A percentile compares a stretch with the other conserved stretches of the same genome.
These are phyloP conservation scores for Patellifolia procumbens DNA, from an alignment of 179 eudicot species.

Conservation along the genomic window DNA sequence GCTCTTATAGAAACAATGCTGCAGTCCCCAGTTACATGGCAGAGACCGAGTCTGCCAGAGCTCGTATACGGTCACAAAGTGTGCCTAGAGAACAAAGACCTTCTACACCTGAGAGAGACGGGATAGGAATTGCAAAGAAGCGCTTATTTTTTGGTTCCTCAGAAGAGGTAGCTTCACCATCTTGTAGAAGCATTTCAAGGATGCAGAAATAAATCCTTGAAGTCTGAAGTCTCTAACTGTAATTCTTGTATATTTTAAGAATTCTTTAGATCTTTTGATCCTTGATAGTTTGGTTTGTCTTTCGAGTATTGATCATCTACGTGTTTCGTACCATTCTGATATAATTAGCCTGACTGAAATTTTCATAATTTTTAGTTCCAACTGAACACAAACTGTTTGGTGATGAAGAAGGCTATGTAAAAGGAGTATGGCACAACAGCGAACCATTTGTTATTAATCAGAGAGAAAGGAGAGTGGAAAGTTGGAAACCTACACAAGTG, in stretches of 20 bases:
- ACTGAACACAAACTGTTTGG: too few species aligned
- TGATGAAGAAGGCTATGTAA: too few species aligned
- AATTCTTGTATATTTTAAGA: slow-evolving; percentile 21
- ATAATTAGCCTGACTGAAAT: neutral
- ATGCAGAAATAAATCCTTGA: slow-evolving; percentile 1
- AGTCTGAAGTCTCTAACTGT: too few species aligned
- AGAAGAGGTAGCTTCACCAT: slow-evolving; percentile 30
- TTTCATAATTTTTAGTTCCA: too few species aligned
- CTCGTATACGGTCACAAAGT: slow-evolving; percentile 40
- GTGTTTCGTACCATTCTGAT: neutral
- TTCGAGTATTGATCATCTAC: neutral
- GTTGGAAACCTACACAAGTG: too few species aligned
- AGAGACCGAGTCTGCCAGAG: slow-evolving; percentile 39
- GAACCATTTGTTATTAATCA: too few species aligned
- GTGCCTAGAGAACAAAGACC: slow-evolving; percentile 41
- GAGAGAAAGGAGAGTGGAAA: too few species aligned
- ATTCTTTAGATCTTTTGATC: neutral
- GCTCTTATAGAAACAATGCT: slow-evolving; percentile 21
- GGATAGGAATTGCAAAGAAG: slow-evolving; percentile 31
- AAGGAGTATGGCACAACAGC: too few species aligned
- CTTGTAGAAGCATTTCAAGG: slow-evolving; percentile 22
- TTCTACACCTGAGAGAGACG: slow-evolving; percentile 40
- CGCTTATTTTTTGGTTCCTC: slow-evolving; percentile 30
- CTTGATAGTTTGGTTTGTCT: slow-evolving; percentile 3
- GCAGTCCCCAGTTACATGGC: slow-evolving; percentile 43